phyloP scores from a whole-genome alignment of 148 eudicot genomes.

The Rhododendron simsii region DNA sequence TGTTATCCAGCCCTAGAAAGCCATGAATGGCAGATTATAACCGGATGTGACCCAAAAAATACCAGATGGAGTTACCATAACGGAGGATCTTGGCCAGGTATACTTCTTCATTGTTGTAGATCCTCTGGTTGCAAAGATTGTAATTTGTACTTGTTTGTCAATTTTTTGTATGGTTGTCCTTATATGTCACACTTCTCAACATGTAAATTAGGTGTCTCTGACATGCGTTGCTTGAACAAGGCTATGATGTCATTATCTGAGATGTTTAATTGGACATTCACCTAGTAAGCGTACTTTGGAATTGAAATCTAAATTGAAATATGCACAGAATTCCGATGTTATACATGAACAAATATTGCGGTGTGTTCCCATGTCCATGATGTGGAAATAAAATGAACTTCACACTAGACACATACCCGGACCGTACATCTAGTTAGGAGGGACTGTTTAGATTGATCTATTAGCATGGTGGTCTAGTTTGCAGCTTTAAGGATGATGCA shows the following conservation, averaged over 20 bases:
- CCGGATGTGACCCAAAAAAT: constrained; percentile 95
- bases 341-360: neutral
- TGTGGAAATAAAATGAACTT: neutral
- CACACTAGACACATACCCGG: neutral
- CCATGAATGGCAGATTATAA: constrained; percentile 86
- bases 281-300: neutral
- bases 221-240: neutral
- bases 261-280: neutral
- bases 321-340: neutral
- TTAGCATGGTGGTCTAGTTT: neutral
- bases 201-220: neutral
- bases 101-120: neutral
- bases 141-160: neutral
- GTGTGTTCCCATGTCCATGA: neutral
- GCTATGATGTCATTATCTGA: neutral
- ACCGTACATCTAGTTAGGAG: neutral
- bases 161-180: neutral
- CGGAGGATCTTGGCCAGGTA: constrained; percentile 99
- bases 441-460: neutral
- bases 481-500: neutral
- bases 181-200: neutral
- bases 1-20: constrained; percentile 93
- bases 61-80: constrained; percentile 99
- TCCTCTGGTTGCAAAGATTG: neutral
- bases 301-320: neutral